Percentiles rank a stretch among this genome's conserved stretches.
These are phyloP conservation scores for Arthrinium phaeospermum DNA, from an alignment of 2,329 filamentous ascomycete genomes.

Conservation along the genomic window DNA sequence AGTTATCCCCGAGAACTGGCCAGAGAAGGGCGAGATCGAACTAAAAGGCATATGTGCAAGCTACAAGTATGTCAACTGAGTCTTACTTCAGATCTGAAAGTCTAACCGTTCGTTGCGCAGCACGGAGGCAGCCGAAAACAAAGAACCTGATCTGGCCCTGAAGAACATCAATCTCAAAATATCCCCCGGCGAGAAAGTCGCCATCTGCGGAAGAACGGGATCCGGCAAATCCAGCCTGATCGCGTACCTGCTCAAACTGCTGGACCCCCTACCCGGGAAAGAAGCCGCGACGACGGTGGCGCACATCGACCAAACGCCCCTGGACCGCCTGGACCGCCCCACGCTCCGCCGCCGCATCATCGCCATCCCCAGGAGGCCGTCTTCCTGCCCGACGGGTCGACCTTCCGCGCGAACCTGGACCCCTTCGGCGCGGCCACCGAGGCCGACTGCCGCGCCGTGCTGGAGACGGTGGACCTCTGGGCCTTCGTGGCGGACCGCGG, in stretches of 20 bases:
- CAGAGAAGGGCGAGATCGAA: constrained; percentile 32
- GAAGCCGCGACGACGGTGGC: constrained; percentile 31
- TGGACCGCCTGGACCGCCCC: constrained; percentile 39
- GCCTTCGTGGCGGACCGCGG: constrained; percentile 31
- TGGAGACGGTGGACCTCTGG: constrained; percentile 33
- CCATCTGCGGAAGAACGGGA: constrained; percentile 41
- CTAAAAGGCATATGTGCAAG: constrained; percentile 35
- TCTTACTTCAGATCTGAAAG: background rate
- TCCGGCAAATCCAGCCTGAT: constrained; percentile 49
- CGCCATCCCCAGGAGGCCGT: constrained; percentile 49
- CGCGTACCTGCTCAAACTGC: constrained; percentile 45
- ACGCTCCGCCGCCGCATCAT: constrained; percentile 46
- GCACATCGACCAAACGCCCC: constrained; percentile 41
- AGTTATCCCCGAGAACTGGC: constrained; percentile 35
- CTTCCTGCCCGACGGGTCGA: constrained; percentile 46
- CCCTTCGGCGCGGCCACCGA: constrained; percentile 31
- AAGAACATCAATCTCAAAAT: constrained; percentile 37
- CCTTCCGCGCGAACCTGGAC: constrained; percentile 41
- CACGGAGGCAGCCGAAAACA: constrained; percentile 17
- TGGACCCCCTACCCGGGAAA: constrained; percentile 38
- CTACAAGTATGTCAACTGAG: constrained; percentile 28
- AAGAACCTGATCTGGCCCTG: constrained; percentile 32
- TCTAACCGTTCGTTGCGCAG: background rate
- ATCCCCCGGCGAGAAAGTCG: constrained; percentile 38
- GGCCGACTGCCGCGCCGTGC: constrained; percentile 30